Base-by-base conservation (phyloP, 495 filamentous ascomycete species). In the Penicillium coffeae region DNA sequence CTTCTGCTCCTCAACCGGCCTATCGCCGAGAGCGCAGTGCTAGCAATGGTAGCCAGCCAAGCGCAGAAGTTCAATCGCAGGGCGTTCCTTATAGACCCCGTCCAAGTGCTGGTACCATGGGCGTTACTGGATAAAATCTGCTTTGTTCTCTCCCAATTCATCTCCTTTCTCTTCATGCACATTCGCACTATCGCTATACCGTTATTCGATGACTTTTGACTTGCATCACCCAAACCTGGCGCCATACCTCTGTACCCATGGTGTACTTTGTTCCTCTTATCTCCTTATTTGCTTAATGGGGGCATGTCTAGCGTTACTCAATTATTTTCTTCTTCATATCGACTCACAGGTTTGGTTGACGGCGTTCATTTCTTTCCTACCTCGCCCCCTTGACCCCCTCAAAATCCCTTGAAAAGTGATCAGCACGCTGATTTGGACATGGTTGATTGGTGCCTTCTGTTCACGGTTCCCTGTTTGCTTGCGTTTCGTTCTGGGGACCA, bases 21-120 rank as follows among this genome's bases (percentile, higher is more conserved):
- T 62, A 65, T 36, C 60, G 50, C 51, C 71, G 69, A 43, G 70
- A 70, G 32, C 70, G 73, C 33, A 73, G 67, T 47, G 51, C 63
- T 35, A 73, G 70, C 56, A 66, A 66, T 20, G 60, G 65, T n/a
- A 74, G 70, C 38, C 70, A 72, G 55, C 58, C 49, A 45, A 60
- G 58, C 40, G 20, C 60, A 19, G 70, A 73, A 9, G 58, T 54
- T 21, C 63, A 63, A 39, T 21, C 61, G 16, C 64, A 71, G 38
- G 64, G 58, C n/a, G 39, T 71, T 35, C 62, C 69, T 25, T 73
- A 75, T 52, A 62, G 72, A 42, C 52, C 70, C 35, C 69, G 69
- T 48, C 63, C 70, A 13, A 64, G 63, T 49, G 56, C 65, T 21
- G 70, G 72, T 18, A 65, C 70, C 16, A 75, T 75, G 70, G 72